Evolutionary conservation across 805 yeast species (phyloP), one percentile per base, ranked within the genome.

Genomic region (Soucietia sequanensis): DNA sequence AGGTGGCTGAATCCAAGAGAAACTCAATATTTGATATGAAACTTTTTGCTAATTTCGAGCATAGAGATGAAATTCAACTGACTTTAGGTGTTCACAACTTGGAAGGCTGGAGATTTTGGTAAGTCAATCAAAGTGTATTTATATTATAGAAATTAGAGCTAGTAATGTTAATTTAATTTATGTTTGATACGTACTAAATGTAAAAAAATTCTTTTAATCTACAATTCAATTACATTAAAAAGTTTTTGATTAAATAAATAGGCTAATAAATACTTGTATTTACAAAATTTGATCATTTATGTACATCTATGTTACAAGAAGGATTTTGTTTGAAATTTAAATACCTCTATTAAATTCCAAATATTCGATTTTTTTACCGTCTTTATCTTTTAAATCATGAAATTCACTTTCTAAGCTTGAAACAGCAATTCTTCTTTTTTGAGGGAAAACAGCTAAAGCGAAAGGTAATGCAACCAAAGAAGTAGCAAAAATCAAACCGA

Each of bases 391-490:
- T 52, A 83, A 68, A 24, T 68, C 72, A 12, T 67, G 72, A 58
- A 91, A 78, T 38, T 78, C 64, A 1, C 69, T 60, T 60, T 93
- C 99, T 37, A 93, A 66, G 27, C 70, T 66, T 13, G 60, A 42
- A 6, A 81, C 83, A 16, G 69, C 57, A 35, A 91, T 71, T 14
- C 61, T 65, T 50, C 88, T 80, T 57, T 84, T 78, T 60, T 90
- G 97, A 9, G 99, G 99, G 78, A 93, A 93, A 2, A 89, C 84
- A 2, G 90, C 99, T 55, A 93, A 69, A 0, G 98, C 98, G 66
- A 93, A 87, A 17, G 99, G 99, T 45, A 93, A 72, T 0, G 82
- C 97, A 15, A 77, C 79, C 50, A 93, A 82, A 5, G 96, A 83
- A 0, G 98, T 91, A 8, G 74, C 76, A 29, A 89, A 80, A 47